Evolutionary conservation across 495 filamentous ascomycete genomes (phyloP).

Genomic region (Aspergillus leporis): DNA sequence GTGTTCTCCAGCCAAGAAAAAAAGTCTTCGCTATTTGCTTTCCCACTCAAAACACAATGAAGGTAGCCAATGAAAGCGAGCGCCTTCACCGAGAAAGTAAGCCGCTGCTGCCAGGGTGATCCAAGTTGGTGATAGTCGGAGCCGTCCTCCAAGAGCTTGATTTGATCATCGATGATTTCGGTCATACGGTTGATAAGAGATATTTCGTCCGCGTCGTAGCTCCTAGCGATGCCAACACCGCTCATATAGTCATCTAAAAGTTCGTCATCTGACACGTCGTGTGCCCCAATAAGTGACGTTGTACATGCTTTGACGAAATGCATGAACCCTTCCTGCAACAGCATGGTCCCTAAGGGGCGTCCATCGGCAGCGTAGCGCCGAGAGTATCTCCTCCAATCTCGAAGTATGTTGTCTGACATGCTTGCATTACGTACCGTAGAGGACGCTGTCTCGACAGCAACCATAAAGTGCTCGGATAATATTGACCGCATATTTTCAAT

Average conservation of each 20-base stretch:
- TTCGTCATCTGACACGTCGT: slow-evolving; percentile 58
- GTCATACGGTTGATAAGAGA: slow-evolving; percentile 66
- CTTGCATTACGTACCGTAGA: slow-evolving; percentile 75
- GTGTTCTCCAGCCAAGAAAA: slow-evolving; percentile 84
- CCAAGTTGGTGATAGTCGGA: slow-evolving; percentile 85
- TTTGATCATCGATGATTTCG: slow-evolving; percentile 74
- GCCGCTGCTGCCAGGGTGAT: slow-evolving; percentile 81
- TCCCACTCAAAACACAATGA: slow-evolving; percentile 78
- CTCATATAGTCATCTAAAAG: slow-evolving; percentile 76
- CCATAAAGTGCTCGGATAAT: slow-evolving; percentile 78
- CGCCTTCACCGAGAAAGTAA: slow-evolving; percentile 84
- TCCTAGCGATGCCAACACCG: slow-evolving; percentile 47
- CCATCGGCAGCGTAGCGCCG: slow-evolving; percentile 79
- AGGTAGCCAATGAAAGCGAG: slow-evolving; percentile 79
- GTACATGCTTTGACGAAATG: slow-evolving; percentile 76
- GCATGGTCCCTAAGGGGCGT: slow-evolving; percentile 86
- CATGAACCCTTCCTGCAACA: slow-evolving; percentile 84
- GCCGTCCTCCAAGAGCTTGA: slow-evolving; percentile 82
- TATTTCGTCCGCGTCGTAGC: slow-evolving; percentile 43
- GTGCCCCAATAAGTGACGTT: slow-evolving; percentile 63
- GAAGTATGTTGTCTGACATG: slow-evolving; percentile 47
- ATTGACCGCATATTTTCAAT: slow-evolving; percentile 68
- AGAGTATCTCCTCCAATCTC: slow-evolving; percentile 79
- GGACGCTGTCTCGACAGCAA: slow-evolving; percentile 81
- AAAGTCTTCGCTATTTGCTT: slow-evolving; percentile 76